phyloP scores from a whole-genome alignment of 1,139 yeast genomes.

The Geotrichum australiense region DNA sequence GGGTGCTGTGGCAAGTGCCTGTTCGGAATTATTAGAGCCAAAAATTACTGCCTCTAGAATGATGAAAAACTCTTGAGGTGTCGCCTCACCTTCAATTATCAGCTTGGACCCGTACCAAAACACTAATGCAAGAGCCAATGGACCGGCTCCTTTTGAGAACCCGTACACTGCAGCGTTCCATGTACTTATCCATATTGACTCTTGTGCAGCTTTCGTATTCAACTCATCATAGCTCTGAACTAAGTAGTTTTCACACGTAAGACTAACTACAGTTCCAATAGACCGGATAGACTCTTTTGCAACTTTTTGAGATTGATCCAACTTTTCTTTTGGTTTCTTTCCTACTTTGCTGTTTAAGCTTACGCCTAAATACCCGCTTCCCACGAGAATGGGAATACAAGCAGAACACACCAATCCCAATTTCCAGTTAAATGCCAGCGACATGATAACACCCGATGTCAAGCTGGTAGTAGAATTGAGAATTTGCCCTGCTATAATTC shows the following conservation, averaged over 20 bases:
- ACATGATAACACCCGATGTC: constrained; percentile 63
- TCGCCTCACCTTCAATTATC: constrained; percentile 33
- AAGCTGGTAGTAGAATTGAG: constrained; percentile 68
- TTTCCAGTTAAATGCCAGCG: constrained; percentile 63
- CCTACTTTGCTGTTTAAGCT: constrained; percentile 69
- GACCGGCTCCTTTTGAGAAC: constrained; percentile 34
- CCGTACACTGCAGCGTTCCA: constrained; percentile 33
- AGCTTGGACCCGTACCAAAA: constrained; percentile 38
- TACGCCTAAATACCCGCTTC: constrained; percentile 72
- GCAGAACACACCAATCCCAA: constrained; percentile 55
- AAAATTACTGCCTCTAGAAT: constrained; percentile 51
- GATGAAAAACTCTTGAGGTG: constrained; percentile 31
- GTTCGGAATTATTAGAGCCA: constrained; percentile 79
- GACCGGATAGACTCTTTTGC: constrained; percentile 36
- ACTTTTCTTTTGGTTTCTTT: constrained; percentile 38
- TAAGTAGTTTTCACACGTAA: constrained; percentile 35
- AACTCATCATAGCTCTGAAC: constrained; percentile 25
- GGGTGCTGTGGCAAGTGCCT: constrained; percentile 82
- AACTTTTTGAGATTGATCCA: constrained; percentile 33
- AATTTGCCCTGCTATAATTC: constrained; percentile 77
- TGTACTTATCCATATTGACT: constrained; percentile 27
- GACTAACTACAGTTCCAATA: constrained; percentile 35
- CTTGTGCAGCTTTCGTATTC: constrained; percentile 28
- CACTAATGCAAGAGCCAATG: constrained; percentile 36
- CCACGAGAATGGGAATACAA: constrained; percentile 58